A percentile compares a stretch with the other conserved stretches of the same genome.
Evolutionary conservation across 257 asterid species (phyloP).

Genomic region (Solanum virginianum): DNA sequence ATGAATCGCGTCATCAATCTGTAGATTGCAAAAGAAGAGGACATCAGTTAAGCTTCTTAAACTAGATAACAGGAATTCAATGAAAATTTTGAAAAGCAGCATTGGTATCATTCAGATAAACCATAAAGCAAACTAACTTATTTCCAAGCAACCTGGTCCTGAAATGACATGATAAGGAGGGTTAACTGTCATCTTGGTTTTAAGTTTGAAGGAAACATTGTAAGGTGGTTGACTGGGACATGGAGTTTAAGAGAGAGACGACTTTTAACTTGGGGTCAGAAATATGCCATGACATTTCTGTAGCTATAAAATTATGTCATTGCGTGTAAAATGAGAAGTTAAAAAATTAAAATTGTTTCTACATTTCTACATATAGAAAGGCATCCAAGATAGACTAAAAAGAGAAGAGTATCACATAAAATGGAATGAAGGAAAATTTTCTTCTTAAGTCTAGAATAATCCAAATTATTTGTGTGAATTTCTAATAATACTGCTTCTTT

Average conservation of each 20-base stretch:
- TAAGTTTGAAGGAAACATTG: background rate
- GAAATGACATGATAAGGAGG: background rate
- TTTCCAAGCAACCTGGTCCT: background rate
- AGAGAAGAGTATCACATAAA: background rate
- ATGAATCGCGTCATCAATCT: conserved; percentile 77
- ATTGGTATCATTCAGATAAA: background rate
- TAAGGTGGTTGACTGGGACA: background rate
- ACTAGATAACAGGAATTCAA: background rate
- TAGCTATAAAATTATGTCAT: background rate
- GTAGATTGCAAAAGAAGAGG: conserved; percentile 5
- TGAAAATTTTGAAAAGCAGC: background rate
- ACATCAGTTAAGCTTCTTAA: background rate
- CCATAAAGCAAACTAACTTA: background rate
- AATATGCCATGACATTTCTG: background rate
- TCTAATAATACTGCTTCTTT: background rate
- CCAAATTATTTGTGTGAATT: background rate
- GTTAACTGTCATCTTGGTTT: background rate
- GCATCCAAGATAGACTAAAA: background rate
- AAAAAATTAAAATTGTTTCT: background rate
- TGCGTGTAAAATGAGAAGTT: background rate
- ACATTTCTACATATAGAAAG: background rate
- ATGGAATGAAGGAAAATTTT: background rate
- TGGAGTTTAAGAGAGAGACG: background rate
- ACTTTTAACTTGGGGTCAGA: background rate
- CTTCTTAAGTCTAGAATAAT: background rate